These are phyloP conservation scores for slime mould (Dictyostelium discoideum) DNA, from an alignment of 78 protist species.

Conservation along the genomic window dicty_2.7 NC_007090.3:2093001-2093500, in stretches of 20 bases:
- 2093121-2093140: not conserved
- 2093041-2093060: not conserved
- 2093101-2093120: constrained; percentile 6
- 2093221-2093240: constrained; percentile 80
- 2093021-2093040: not conserved
- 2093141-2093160: constrained; percentile 57
- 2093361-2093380: constrained; percentile 68
- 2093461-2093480: constrained; percentile 79
- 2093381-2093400: constrained; percentile 79
- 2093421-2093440: constrained; percentile 71
- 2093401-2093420: constrained; percentile 70
- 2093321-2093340: constrained; percentile 63
- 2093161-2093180: constrained; percentile 43
- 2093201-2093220: constrained; percentile 66
- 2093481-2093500: constrained; percentile 82
- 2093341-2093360: constrained; percentile 62
- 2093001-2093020: not conserved
- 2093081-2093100: not conserved
- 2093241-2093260: constrained; percentile 83
- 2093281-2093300: constrained; percentile 80
- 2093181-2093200: constrained; percentile 80
- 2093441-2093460: constrained; percentile 75
- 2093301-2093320: constrained; percentile 72
- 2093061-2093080: not conserved
- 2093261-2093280: constrained; percentile 81